These are phyloP conservation scores for Aspergillus brunneoviolaceus DNA, from an alignment of 2,329 filamentous ascomycete genomes.

Conservation along the genomic window DNA sequence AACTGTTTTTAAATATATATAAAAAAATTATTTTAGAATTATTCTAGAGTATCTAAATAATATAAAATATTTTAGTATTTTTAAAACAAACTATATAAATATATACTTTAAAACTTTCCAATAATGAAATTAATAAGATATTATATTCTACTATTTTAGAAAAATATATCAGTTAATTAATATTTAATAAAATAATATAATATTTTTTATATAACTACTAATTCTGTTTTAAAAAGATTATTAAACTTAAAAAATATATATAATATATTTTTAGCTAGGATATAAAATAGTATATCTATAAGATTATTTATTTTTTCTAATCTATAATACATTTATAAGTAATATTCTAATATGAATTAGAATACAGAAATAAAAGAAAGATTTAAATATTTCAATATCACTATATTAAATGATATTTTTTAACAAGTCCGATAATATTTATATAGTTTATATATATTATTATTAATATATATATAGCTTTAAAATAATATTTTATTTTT, in stretches of 20 bases:
- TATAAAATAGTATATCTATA: neutral
- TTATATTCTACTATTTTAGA: neutral
- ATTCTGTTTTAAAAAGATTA: neutral
- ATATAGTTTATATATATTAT: neutral
- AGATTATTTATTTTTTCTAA: neutral
- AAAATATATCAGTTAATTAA: neutral
- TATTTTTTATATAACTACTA: neutral
- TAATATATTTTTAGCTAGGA: neutral
- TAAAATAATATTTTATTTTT: neutral
- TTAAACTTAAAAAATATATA: neutral
- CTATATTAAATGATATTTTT: neutral
- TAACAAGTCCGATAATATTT: neutral
- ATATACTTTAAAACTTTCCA: too few species aligned
- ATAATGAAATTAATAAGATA: neutral
- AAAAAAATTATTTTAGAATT: too few species aligned
- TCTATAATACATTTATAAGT: neutral
- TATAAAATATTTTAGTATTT: too few species aligned
- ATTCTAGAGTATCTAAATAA: too few species aligned
- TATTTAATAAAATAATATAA: too few species aligned
- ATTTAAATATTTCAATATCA: neutral
- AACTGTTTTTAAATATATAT: too few species aligned
- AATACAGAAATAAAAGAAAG: neutral
- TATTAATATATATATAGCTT: neutral
- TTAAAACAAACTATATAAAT: too few species aligned
- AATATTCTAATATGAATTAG: neutral